A percentile compares a stretch with the other conserved stretches of the same genome.
Conservation (phyloP, 768 basidiomycete genomes). For the Termitomyces sp. region DNA sequence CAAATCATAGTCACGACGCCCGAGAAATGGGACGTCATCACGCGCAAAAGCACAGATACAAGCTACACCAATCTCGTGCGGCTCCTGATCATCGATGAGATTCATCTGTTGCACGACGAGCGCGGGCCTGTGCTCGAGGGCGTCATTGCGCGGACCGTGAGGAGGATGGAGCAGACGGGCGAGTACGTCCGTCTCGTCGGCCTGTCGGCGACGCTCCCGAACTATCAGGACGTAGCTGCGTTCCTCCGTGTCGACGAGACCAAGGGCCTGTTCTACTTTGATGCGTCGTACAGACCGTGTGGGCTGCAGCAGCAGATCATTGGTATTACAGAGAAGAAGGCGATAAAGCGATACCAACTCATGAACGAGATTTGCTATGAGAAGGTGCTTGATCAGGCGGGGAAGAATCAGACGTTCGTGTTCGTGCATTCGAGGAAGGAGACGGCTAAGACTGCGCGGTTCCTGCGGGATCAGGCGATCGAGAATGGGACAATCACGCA, state of each 20-base stretch:
- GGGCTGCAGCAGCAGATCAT: constrained; percentile 96
- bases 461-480: constrained; percentile 90
- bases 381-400: constrained; percentile 89
- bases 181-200: constrained; percentile 95
- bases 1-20: constrained; percentile 99
- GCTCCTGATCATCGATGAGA: constrained; percentile 97
- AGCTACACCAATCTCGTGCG: constrained; percentile 96
- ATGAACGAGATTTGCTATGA: constrained; percentile 99
- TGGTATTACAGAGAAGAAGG: constrained; percentile 98
- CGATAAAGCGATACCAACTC: constrained; percentile 96
- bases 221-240: constrained; percentile 95
- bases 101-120: constrained; percentile 95
- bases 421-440: constrained; percentile 99
- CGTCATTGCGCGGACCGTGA: constrained; percentile 84
- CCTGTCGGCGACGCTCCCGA: constrained; percentile 95
- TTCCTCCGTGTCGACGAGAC: constrained; percentile 93
- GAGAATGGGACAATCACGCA: constrained; percentile 96
- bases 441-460: constrained; percentile 94
- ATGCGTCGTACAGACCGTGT: constrained; percentile 91
- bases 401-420: constrained; percentile 89
- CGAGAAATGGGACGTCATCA: constrained; percentile 99
- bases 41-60: constrained; percentile 94
- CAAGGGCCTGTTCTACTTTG: constrained; percentile 96
- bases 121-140: constrained; percentile 96
- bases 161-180: constrained; percentile 90